Evolutionary conservation across 371 early-diverging fungal species (phyloP).

Genomic region (Phascolomyces articulosus): DNA sequence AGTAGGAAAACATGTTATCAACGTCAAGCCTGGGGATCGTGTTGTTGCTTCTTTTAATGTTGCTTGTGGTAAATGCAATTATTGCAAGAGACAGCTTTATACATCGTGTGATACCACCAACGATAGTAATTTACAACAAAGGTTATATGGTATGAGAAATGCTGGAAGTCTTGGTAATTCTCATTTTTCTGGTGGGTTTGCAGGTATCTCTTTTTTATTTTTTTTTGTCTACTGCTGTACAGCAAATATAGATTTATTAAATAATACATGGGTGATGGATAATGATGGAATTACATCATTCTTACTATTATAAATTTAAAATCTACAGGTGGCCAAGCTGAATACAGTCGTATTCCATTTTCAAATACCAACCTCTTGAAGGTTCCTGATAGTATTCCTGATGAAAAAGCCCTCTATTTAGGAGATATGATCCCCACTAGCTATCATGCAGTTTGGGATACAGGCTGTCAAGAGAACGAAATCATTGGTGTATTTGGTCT

Average conservation of each 20-base stretch:
- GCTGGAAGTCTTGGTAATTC: slow-evolving; percentile 62
- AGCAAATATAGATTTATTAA: too few species aligned
- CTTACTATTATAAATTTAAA: too few species aligned
- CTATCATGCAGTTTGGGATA: slow-evolving; percentile 54
- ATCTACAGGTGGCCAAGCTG: slow-evolving; percentile 55
- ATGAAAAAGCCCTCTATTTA: slow-evolving; percentile 60
- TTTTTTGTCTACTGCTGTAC: not conserved
- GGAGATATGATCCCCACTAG: slow-evolving; percentile 66
- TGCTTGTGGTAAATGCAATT: slow-evolving; percentile 64
- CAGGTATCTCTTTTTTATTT: slow-evolving; percentile 23
- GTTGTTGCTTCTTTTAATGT: slow-evolving; percentile 58
- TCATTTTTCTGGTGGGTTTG: slow-evolving; percentile 42
- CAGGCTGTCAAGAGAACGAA: slow-evolving; percentile 49
- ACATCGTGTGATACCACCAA: slow-evolving; percentile 61
- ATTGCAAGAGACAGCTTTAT: slow-evolving; percentile 44
- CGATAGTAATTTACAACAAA: slow-evolving; percentile 53
- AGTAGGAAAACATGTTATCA: slow-evolving; percentile 46
- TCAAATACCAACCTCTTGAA: slow-evolving; percentile 63
- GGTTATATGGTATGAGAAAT: slow-evolving; percentile 58
- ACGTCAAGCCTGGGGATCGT: slow-evolving; percentile 53
- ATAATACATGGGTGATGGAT: too few species aligned
- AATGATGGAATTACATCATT: too few species aligned
- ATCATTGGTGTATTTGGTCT: slow-evolving; percentile 61
- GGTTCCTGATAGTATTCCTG: slow-evolving; percentile 48
- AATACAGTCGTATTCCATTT: slow-evolving; percentile 60